Base-by-base conservation (phyloP, 805 yeast species). In the Lipomyces spencermartinsiae region DNA sequence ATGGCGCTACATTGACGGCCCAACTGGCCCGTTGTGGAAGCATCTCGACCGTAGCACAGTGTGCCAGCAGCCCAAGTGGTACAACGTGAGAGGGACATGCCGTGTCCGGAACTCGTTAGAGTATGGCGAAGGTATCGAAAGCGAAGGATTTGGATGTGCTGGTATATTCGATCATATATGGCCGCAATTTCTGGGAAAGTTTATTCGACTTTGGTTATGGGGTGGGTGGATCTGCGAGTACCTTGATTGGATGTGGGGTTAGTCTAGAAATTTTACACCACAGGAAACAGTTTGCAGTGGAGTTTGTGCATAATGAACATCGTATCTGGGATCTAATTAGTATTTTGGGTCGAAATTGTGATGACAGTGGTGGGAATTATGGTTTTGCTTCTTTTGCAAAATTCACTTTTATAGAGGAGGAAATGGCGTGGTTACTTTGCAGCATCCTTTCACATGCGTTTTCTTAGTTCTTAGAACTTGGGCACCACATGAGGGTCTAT, bases 1-100 rank as follows among this genome's bases (percentile, higher is more conserved):
- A 73, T 91, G 93, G 91, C 86, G 87, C 72, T 92, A 90, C 77
- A 93, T 95, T 61, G 93, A 91, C 74, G 99, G 99, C 0, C 99
- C 99, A 1, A 81, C 85, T 0, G 99, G 99, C 0, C 99, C 99
- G 0, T 78, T 95, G 62, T 82, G 83, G 64, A 94, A 94, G 78
- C 89, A 92, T 75, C 81, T 95, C 64, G 78, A 83, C 60, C 83
- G 99, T 56, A 77, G 80, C 0, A 84, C 86, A 16, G 88, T 95
- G 0, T 94, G 99, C 76, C 96, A 93, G 76, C 80, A 93, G 46
- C 83, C 87, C 69, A 93, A 92, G 77, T 92, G 97, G 97, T 94
- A 97, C 95, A 93, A 94, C 76, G 83, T 92, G 73, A 85, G 92
- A 87, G 84, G 86, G 65, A 89, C 92, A 1, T 94, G 99, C 79